Conservation (phyloP, 305 asterid genomes). For the Fraxinus velutina region DNA sequence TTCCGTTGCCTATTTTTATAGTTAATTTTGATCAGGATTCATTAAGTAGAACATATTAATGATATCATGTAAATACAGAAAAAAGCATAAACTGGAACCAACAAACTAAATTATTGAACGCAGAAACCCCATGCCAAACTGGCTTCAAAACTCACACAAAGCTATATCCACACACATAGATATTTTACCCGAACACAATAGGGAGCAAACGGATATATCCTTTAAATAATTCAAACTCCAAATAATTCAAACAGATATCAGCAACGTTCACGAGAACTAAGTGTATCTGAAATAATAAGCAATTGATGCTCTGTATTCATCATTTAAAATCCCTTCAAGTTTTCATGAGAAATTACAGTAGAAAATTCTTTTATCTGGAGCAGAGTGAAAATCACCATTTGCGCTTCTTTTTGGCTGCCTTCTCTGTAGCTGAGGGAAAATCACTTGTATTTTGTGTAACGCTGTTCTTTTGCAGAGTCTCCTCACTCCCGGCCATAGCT, state of each 20-base stretch:
- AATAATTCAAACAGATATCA: background rate
- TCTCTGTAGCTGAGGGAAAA: background rate
- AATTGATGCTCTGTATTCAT: background rate
- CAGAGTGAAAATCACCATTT: background rate
- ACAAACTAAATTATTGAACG: constrained; percentile 22
- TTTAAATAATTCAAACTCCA: background rate
- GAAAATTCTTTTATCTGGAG: background rate
- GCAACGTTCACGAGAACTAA: too few species aligned
- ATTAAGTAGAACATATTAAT: background rate
- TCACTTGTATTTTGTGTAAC: background rate
- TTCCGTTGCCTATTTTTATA: background rate
- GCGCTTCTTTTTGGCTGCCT: background rate
- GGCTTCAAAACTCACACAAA: constrained; percentile 3
- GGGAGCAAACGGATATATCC: background rate
- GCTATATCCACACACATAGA: background rate
- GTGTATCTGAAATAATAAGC: too few species aligned
- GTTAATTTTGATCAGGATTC: background rate
- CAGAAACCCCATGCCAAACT: background rate
- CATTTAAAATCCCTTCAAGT: background rate
- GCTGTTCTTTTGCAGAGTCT: background rate
- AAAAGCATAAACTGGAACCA: constrained; percentile 1
- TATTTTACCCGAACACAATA: too few species aligned
- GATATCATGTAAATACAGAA: background rate
- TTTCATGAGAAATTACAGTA: background rate
- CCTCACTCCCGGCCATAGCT: background rate